A percentile compares a stretch with the other conserved stretches of the same genome.
Evolutionary conservation across 306 rosid genomes (phyloP).

Genomic region (Prunus persica): Prunus_persica_NCBIv2 NC_034013.1:15127001-15127500

Average conservation of each 20-base stretch:
- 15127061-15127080: slow-evolving; percentile 71
- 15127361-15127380: background rate
- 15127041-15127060: slow-evolving; percentile 27
- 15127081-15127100: slow-evolving; percentile 87
- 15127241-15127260: slow-evolving; percentile 74
- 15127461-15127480: slow-evolving; percentile 86
- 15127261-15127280: slow-evolving; percentile 83
- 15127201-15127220: background rate
- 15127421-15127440: slow-evolving; percentile 61
- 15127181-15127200: background rate
- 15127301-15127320: slow-evolving; percentile 85
- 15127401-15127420: slow-evolving; percentile 62
- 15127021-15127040: slow-evolving; percentile 58
- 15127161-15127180: background rate
- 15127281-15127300: slow-evolving; percentile 92
- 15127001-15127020: slow-evolving; percentile 74
- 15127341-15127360: slow-evolving; percentile 10
- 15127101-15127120: slow-evolving; percentile 71
- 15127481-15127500: slow-evolving; percentile 39
- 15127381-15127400: slow-evolving; percentile 5
- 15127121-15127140: background rate
- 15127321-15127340: slow-evolving; percentile 21
- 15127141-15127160: background rate
- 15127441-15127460: slow-evolving; percentile 86
- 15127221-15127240: background rate